Evolutionary conservation across 768 basidiomycete genomes (phyloP), one percentile per base, ranked within the genome.

Genomic region (Paxillus involutus): DNA sequence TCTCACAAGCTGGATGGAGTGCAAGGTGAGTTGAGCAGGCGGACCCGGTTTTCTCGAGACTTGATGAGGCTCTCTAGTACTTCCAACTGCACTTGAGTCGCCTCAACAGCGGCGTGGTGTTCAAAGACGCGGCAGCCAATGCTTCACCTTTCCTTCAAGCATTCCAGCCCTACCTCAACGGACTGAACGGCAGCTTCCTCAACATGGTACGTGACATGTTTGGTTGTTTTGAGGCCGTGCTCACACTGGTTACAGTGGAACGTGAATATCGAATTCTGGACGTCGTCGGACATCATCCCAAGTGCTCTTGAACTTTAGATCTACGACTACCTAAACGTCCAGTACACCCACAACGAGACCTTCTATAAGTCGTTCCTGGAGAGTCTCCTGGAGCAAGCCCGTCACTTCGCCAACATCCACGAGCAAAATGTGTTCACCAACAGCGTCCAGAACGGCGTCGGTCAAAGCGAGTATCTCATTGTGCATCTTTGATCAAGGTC

Each of bases 321-420:
- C 62, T 89, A 81, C 66, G 89, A 92, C 71, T 90, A 78, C 70
- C 78, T 94, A 59, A 85, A 84, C 72, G 79, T 88, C 12, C 77
- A 91, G 68, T 80, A 88, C 55, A 81, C 77, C 35, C 89, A 94
- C 76, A 93, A 94, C 75, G 81, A 79, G 71, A 86, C 88, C 21
- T 94, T 87, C 59, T 85, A 85, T 6, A 73, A 83, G 58, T 78
- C 82, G 54, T 83, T 93, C 42, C 86, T 89, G 3, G 81, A 85
- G 24, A 84, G 81, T 5, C 77, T 85, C 63, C 66, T 89, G 60
- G 79, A 86, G 56, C 89, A 89, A 68, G 86, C 88, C 16, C 86
- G 84, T 42, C 74, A 77, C 60, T 82, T 86, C 55, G 91, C 90
- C 7, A 76, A 94, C 74, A 87, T 81, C 72, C 89, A 91, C 65